Evolutionary conservation across 345 rosid genomes (phyloP).

Genomic region (Murraya paniculata): DNA sequence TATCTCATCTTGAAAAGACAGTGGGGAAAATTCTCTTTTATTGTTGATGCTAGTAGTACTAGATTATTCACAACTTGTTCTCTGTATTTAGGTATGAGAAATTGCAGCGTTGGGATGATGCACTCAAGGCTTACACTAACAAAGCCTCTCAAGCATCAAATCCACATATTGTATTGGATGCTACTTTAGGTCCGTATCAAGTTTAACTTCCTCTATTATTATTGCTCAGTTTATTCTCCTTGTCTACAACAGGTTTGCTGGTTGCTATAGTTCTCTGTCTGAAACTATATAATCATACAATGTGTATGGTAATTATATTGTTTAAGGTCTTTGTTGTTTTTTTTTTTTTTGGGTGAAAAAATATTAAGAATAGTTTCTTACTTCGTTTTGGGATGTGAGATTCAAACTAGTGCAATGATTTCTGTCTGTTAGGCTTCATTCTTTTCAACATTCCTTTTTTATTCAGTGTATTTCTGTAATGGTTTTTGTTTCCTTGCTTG

Average conservation of each 20-base stretch:
- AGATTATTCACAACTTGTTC: neutral
- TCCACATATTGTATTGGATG: conserved; percentile 76
- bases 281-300: neutral
- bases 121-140: conserved; percentile 87
- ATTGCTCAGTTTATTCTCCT: conserved; percentile 4
- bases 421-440: neutral
- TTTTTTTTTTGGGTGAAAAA: neutral
- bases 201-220: neutral
- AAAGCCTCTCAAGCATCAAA: conserved; percentile 79
- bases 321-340: neutral
- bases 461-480: neutral
- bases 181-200: conserved; percentile 65
- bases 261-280: neutral
- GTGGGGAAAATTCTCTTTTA: neutral
- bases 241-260: neutral
- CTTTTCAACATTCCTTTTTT: neutral
- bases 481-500: neutral
- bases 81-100: conserved; percentile 82
- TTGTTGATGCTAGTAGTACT: neutral
- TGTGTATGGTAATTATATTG: neutral
- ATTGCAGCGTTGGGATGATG: conserved; percentile 99
- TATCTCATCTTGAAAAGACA: neutral
- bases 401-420: neutral
- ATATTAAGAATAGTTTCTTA: neutral
- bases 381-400: neutral